Conservation (phyloP, 305 asterid genomes). For the Fraxinus paxiana region DNA sequence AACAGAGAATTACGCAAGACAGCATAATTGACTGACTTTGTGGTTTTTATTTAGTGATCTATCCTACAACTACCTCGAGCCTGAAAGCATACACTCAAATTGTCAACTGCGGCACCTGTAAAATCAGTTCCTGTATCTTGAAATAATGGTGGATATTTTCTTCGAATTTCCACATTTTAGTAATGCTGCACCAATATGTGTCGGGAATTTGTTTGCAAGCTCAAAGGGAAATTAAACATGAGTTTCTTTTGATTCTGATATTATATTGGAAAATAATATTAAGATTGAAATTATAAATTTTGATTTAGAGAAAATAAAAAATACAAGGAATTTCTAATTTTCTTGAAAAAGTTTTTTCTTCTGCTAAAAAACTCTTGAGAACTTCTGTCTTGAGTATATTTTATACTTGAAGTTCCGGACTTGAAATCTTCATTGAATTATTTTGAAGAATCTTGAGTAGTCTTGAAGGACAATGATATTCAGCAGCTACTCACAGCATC, state of each 20-base stretch:
- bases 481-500: too few species aligned
- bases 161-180: background rate
- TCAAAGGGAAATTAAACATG: conserved; percentile 2
- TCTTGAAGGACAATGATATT: too few species aligned
- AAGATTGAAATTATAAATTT: too few species aligned
- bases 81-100: conserved; percentile 5
- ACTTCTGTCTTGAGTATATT: too few species aligned
- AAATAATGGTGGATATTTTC: background rate
- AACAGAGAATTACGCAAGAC: background rate
- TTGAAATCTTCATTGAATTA: too few species aligned
- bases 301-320: too few species aligned
- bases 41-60: conserved; percentile 39
- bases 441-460: too few species aligned
- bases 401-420: too few species aligned
- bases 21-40: background rate
- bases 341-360: too few species aligned
- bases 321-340: too few species aligned
- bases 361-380: too few species aligned
- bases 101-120: conserved; percentile 39
- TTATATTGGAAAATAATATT: too few species aligned
- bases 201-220: conserved; percentile 17
- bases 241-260: background rate
- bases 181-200: background rate
- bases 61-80: conserved; percentile 50
- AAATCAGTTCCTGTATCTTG: conserved; percentile 16